Percentiles rank a stretch among this genome's conserved stretches.
Conservation (phyloP, 768 basidiomycete genomes). For the Inosperma sp. region DNA sequence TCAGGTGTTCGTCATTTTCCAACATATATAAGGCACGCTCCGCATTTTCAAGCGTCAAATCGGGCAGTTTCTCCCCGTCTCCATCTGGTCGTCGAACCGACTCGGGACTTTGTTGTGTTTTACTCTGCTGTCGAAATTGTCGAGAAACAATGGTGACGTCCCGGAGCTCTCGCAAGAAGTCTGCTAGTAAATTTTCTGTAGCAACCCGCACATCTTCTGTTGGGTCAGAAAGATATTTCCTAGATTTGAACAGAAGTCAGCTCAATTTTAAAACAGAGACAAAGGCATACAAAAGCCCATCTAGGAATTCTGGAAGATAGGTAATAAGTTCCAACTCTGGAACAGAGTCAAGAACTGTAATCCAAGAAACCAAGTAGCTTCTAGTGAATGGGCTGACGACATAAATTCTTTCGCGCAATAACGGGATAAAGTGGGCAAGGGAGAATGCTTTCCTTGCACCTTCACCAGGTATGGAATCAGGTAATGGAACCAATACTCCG, state of each 20-base stretch:
- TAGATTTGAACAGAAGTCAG: constrained; percentile 30
- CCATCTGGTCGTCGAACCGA: constrained; percentile 39
- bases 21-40: constrained; percentile 57
- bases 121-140: constrained; percentile 53
- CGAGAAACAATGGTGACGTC: constrained; percentile 76
- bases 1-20: constrained; percentile 43
- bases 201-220: constrained; percentile 89
- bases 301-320: constrained; percentile 91
- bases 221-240: constrained; percentile 94
- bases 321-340: constrained; percentile 94
- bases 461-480: constrained; percentile 45
- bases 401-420: constrained; percentile 89
- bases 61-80: constrained; percentile 50
- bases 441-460: constrained; percentile 80
- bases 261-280: constrained; percentile 5
- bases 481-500: constrained; percentile 63
- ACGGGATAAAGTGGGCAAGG: constrained; percentile 88
- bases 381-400: constrained; percentile 94
- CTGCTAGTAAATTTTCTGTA: constrained; percentile 83
- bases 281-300: constrained; percentile 79
- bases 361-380: constrained; percentile 96
- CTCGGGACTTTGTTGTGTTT: constrained; percentile 40
- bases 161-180: constrained; percentile 87
- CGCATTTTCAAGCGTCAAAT: constrained; percentile 51
- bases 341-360: constrained; percentile 90